These are phyloP conservation scores for Aspergillus sp. DNA, from an alignment of 2,329 filamentous ascomycete species.

Conservation along the genomic window DNA sequence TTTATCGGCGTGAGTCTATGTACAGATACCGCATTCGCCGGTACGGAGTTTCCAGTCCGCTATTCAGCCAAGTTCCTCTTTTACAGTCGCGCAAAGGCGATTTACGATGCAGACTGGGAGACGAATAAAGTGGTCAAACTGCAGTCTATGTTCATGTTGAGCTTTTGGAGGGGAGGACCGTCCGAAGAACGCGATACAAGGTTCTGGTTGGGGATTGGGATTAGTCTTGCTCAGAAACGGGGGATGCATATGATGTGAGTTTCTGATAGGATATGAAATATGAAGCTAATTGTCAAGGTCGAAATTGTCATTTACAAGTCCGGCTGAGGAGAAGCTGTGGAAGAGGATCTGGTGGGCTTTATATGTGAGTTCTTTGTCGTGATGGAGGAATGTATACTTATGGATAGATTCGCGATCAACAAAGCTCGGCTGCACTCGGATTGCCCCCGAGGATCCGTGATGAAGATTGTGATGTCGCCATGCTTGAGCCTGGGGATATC, in stretches of 20 bases:
- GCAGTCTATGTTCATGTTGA: slow-evolving; percentile 51
- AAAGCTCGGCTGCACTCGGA: slow-evolving; percentile 42
- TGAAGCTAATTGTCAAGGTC: slow-evolving; percentile 16
- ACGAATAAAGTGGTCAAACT: slow-evolving; percentile 47
- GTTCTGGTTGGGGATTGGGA: slow-evolving; percentile 49
- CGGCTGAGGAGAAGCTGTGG: slow-evolving; percentile 34
- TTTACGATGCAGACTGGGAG: slow-evolving; percentile 53
- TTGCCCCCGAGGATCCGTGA: slow-evolving; percentile 46
- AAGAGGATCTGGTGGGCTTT: slow-evolving; percentile 53
- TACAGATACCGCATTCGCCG: slow-evolving; percentile 40
- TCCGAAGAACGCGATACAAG: slow-evolving; percentile 45
- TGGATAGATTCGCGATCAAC: slow-evolving; percentile 41
- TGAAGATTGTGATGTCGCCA: slow-evolving; percentile 45
- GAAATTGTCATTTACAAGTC: slow-evolving; percentile 24
- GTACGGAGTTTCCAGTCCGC: slow-evolving; percentile 45
- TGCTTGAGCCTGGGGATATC: slow-evolving; percentile 34
- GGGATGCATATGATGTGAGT: slow-evolving; percentile 33
- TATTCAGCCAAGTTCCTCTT: slow-evolving; percentile 48
- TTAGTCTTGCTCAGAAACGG: slow-evolving; percentile 48
- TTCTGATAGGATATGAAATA: neutral
- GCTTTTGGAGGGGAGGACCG: slow-evolving; percentile 52
- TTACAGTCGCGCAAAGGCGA: slow-evolving; percentile 47
- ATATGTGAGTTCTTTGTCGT: slow-evolving; percentile 29
- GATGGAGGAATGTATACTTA: neutral
- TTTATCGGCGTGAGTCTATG: slow-evolving; percentile 54